phyloP scores from a whole-genome alignment of 129 eudicot species.

The Artemisia annua region DNA sequence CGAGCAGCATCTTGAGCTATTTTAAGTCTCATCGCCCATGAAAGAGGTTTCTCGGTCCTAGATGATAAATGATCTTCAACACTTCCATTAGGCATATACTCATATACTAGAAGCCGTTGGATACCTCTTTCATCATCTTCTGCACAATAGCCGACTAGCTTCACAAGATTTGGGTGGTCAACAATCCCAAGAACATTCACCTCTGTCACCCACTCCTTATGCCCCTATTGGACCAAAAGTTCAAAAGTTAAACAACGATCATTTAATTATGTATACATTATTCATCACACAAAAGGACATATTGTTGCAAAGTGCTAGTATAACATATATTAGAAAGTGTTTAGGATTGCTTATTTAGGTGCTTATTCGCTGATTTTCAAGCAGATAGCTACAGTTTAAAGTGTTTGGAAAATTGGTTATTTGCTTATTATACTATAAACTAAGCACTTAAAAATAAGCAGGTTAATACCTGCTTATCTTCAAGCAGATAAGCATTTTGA shows the following conservation, averaged over 20 bases:
- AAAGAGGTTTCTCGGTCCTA: conserved; percentile 48
- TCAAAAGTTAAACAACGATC: background rate
- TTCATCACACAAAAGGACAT: too few relatives aligned
- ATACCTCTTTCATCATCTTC: conserved; percentile 99
- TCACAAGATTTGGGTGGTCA: conserved; percentile 89
- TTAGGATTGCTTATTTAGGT: too few relatives aligned
- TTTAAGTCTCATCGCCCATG: conserved; percentile 89
- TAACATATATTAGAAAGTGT: too few relatives aligned
- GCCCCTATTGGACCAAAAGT: conserved; percentile 65
- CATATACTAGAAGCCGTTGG: conserved; percentile 86
- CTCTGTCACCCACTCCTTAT: conserved; percentile 98
- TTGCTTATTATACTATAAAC: too few relatives aligned
- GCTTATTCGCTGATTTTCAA: too few relatives aligned
- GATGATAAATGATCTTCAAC: conserved; percentile 80
- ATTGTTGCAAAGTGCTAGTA: too few relatives aligned
- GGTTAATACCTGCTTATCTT: too few relatives aligned
- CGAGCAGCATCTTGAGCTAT: conserved; percentile 95
- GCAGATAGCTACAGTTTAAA: too few relatives aligned
- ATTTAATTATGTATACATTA: too few relatives aligned
- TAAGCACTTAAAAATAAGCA: too few relatives aligned
- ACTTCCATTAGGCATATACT: conserved; percentile 93
- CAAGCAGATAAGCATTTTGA: too few relatives aligned
- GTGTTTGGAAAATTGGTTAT: too few relatives aligned
- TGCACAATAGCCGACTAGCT: conserved; percentile 87
- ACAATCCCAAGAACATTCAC: conserved; percentile 92